Percentiles rank a stretch among this genome's conserved stretches.
Conservation (phyloP, 495 filamentous ascomycete species). For the Tuber borchii region DNA sequence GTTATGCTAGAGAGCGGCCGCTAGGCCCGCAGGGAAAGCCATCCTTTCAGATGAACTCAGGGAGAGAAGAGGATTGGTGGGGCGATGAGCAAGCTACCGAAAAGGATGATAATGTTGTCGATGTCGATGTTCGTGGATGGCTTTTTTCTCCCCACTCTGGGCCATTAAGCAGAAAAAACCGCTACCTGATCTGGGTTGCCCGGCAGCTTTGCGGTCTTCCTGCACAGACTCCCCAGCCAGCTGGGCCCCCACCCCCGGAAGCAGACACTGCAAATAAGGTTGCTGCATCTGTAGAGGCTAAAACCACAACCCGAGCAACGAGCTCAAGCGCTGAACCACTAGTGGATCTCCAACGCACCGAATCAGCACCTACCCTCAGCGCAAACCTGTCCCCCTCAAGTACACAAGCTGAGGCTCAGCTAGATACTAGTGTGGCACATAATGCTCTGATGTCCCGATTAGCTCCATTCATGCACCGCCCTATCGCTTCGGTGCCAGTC, state of each 20-base stretch:
- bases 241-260: slow-evolving; percentile 32
- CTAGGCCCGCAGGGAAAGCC: slow-evolving; percentile 18
- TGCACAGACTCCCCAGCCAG: slow-evolving; percentile 45
- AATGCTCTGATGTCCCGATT: slow-evolving; percentile 77
- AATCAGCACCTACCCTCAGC: slow-evolving; percentile 33
- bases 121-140: slow-evolving; percentile 94
- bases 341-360: slow-evolving; percentile 37
- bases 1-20: slow-evolving; percentile 67
- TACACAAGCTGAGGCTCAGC: slow-evolving; percentile 52
- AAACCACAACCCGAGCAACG: slow-evolving; percentile 47
- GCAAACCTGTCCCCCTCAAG: slow-evolving; percentile 43
- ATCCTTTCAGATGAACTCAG: slow-evolving; percentile 35
- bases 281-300: slow-evolving; percentile 6
- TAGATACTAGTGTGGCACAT: slow-evolving; percentile 74
- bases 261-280: background rate
- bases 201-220: slow-evolving; percentile 79
- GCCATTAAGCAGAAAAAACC: slow-evolving; percentile 80
- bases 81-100: slow-evolving; percentile 64
- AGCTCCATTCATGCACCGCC: slow-evolving; percentile 79
- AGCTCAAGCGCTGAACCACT: slow-evolving; percentile 52
- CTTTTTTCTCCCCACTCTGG: slow-evolving; percentile 77
- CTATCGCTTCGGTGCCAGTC: slow-evolving; percentile 63
- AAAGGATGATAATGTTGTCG: slow-evolving; percentile 73
- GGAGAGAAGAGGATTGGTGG: slow-evolving; percentile 61
- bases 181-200: slow-evolving; percentile 75